Evolutionary conservation across 257 asterid genomes (phyloP).

Genomic region (Fraxinus quadrangulata): DNA sequence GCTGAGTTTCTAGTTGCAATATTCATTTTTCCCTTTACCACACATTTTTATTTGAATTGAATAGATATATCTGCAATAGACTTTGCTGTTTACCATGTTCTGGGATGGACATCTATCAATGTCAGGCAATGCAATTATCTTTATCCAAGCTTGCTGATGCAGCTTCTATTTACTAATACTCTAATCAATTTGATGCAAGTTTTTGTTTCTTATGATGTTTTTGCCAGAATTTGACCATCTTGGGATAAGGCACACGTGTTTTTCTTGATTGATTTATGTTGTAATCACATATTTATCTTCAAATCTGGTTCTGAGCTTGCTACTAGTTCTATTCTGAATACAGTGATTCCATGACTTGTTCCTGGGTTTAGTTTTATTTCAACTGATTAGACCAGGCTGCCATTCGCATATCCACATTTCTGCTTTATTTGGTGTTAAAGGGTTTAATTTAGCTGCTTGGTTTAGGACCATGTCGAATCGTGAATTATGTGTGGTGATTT

Average conservation of each 20-base stretch:
- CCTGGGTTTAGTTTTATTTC: not conserved
- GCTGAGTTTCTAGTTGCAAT: constrained; percentile 12
- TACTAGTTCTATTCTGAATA: not conserved
- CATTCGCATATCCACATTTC: not conserved
- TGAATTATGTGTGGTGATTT: not conserved
- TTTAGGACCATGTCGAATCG: not conserved
- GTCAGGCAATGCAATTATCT: not conserved
- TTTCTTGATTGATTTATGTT: not conserved
- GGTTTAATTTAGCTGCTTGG: not conserved
- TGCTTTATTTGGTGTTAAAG: not conserved
- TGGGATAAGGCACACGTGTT: not conserved
- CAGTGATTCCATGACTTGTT: not conserved
- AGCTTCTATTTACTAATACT: constrained; percentile 13
- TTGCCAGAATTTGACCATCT: not conserved
- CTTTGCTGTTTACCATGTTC: constrained; percentile 8
- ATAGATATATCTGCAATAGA: not conserved
- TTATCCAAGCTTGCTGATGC: not conserved
- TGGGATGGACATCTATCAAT: constrained; percentile 2
- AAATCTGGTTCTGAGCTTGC: not conserved
- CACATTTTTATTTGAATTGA: constrained; percentile 14
- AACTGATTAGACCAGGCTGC: not conserved
- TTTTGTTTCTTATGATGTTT: not conserved
- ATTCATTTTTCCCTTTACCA: not conserved
- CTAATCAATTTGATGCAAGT: not conserved
- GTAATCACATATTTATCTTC: not conserved